A percentile compares a stretch with the other conserved stretches of the same genome.
Evolutionary conservation across 2,329 filamentous ascomycete species (phyloP).

Genomic region (Fusarium nodosum): DNA sequence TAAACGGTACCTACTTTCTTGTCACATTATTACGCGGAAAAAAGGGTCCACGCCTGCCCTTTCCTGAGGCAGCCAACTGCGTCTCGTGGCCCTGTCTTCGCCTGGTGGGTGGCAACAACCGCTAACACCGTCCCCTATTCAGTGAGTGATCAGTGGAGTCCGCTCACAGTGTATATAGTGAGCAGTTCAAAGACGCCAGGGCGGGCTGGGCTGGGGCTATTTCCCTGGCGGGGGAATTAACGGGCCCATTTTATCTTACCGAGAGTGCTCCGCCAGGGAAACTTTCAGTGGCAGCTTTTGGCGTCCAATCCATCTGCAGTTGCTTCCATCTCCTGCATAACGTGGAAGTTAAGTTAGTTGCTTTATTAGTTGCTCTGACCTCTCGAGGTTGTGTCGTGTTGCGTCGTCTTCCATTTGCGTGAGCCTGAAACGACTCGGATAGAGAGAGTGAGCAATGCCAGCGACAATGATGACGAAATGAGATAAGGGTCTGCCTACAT

Average conservation of each 20-base stretch:
- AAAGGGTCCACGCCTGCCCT: conserved; percentile 9
- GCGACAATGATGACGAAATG: conserved; percentile 45
- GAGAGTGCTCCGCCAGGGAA: conserved; percentile 43
- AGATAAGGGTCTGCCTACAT: conserved; percentile 36
- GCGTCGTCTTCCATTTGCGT: conserved; percentile 28
- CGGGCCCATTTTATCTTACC: conserved; percentile 48
- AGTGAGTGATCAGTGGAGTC: conserved; percentile 45
- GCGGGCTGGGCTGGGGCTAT: conserved; percentile 16
- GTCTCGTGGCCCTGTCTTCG: conserved; percentile 32
- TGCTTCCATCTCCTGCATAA: conserved; percentile 11
- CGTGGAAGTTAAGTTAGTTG: conserved; percentile 12
- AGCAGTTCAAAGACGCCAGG: conserved; percentile 23
- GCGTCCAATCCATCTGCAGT: conserved; percentile 23
- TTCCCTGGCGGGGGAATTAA: conserved; percentile 37
- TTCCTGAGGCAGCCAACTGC: conserved; percentile 50
- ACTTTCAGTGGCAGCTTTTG: conserved; percentile 41
- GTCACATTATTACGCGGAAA: conserved; percentile 34
- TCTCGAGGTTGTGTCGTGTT: conserved; percentile 23
- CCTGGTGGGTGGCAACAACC: conserved; percentile 45
- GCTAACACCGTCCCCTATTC: conserved; percentile 47
- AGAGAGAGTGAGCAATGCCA: conserved; percentile 27
- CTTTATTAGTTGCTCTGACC: conserved; percentile 7
- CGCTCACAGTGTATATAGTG: conserved; percentile 33
- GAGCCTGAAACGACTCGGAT: conserved; percentile 33
- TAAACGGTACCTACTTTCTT: conserved; percentile 32